Conservation (phyloP, 805 yeast species). For the Wickerhamomyces ciferrii region DNA sequence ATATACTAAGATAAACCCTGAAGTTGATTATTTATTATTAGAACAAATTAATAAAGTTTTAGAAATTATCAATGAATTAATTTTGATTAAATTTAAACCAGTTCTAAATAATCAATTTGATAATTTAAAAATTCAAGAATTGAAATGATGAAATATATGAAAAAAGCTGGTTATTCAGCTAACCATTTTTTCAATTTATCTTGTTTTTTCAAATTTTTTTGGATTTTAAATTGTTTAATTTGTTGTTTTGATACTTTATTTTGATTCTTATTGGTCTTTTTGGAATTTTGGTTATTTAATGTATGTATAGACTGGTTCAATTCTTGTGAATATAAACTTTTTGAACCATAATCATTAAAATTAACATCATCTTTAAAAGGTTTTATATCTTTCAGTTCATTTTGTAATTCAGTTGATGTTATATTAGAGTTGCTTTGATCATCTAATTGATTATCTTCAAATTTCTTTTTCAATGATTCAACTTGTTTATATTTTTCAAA, state of each 20-base stretch:
- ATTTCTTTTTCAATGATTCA: slow-evolving; percentile 1
- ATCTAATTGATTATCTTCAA: background rate
- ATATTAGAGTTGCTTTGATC: background rate
- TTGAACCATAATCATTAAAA: slow-evolving; percentile 4
- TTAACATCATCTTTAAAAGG: slow-evolving; percentile 3
- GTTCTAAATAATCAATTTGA: slow-evolving; percentile 1
- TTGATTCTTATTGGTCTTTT: background rate
- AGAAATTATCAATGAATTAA: slow-evolving; percentile 19
- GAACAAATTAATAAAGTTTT: slow-evolving; percentile 47
- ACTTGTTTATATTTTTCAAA: slow-evolving; percentile 8
- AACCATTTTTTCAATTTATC: slow-evolving; percentile 5
- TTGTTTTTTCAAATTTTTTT: slow-evolving; percentile 3
- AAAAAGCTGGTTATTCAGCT: slow-evolving; percentile 2
- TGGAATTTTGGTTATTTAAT: background rate
- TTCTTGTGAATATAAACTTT: slow-evolving; percentile 1
- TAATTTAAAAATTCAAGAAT: background rate
- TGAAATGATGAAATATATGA: too few relatives aligned
- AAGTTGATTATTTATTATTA: slow-evolving; percentile 51
- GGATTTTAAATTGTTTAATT: slow-evolving; percentile 1
- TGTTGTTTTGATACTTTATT: slow-evolving; percentile 5
- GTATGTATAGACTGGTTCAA: slow-evolving; percentile 1
- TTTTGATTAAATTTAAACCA: slow-evolving; percentile 6
- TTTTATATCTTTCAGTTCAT: background rate
- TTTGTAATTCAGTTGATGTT: background rate
- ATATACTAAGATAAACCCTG: slow-evolving; percentile 41